These are phyloP conservation scores for Microbotryum lychnidis-dioicae DNA, from an alignment of 1,284 basidiomycete species.

Conservation along the genomic window DNA sequence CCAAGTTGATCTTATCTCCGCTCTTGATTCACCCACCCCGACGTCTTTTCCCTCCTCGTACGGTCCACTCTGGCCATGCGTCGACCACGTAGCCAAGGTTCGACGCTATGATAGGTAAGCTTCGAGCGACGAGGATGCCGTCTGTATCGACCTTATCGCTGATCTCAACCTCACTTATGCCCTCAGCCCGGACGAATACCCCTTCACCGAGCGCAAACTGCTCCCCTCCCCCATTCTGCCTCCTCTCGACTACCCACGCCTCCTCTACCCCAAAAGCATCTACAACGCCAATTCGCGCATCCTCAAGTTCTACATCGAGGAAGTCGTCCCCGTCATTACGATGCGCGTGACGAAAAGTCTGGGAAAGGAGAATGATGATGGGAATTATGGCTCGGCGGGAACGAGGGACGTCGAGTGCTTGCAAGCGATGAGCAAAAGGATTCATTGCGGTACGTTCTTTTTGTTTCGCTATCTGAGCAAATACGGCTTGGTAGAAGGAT, in stretches of 20 bases:
- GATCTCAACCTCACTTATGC: neutral
- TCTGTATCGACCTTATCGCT: neutral
- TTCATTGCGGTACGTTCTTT: slow-evolving; percentile 76
- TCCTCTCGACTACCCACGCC: slow-evolving; percentile 62
- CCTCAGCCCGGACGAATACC: slow-evolving; percentile 87
- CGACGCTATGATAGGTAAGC: slow-evolving; percentile 77
- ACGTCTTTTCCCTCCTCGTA: neutral
- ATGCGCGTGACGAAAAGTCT: slow-evolving; percentile 56
- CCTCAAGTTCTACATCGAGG: slow-evolving; percentile 72
- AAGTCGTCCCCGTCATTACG: slow-evolving; percentile 76
- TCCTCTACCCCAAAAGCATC: slow-evolving; percentile 65
- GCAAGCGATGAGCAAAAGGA: slow-evolving; percentile 85
- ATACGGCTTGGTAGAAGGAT: too few species aligned
- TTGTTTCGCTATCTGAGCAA: neutral
- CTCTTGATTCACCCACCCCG: neutral
- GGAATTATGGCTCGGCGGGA: slow-evolving; percentile 94
- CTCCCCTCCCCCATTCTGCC: slow-evolving; percentile 78
- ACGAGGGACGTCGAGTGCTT: slow-evolving; percentile 91
- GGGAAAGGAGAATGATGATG: slow-evolving; percentile 64
- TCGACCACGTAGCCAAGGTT: slow-evolving; percentile 63
- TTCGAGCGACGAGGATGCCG: neutral
- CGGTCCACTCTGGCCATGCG: too few species aligned
- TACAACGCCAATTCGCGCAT: slow-evolving; percentile 86
- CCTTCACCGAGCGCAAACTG: slow-evolving; percentile 65
- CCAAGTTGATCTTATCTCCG: too few species aligned